Conservation (phyloP, 2,329 filamentous ascomycete species). For the Bertia moriformis region DNA sequence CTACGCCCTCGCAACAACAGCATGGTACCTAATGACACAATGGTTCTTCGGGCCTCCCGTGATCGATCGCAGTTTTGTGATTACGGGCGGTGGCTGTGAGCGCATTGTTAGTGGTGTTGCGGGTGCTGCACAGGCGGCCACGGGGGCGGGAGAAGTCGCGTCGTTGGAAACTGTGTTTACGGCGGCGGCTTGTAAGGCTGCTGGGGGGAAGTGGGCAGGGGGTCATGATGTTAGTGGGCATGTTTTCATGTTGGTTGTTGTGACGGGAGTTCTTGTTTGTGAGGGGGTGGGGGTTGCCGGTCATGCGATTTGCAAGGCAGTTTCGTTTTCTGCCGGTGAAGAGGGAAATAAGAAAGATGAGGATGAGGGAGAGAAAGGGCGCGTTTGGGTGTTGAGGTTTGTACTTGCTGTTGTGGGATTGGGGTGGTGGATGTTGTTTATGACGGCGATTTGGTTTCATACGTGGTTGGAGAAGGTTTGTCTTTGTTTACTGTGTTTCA, state of each 20-base stretch:
- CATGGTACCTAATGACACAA: constrained; percentile 48
- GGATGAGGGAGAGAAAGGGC: not conserved
- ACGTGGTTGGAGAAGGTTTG: constrained; percentile 54
- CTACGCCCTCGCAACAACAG: constrained; percentile 37
- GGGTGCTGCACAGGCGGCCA: constrained; percentile 2
- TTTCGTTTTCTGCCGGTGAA: not conserved
- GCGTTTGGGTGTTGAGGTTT: constrained; percentile 1
- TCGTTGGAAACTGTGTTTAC: constrained; percentile 28
- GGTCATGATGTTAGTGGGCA: constrained; percentile 57
- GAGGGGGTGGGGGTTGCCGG: constrained; percentile 4
- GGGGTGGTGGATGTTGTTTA: constrained; percentile 59
- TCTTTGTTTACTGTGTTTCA: not conserved
- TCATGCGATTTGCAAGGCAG: too few species aligned
- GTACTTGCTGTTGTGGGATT: constrained; percentile 29
- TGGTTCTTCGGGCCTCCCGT: constrained; percentile 56
- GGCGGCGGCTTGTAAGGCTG: constrained; percentile 44
- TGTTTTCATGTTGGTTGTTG: constrained; percentile 51
- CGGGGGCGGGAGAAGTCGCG: constrained; percentile 12
- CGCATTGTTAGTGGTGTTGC: constrained; percentile 16
- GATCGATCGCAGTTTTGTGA: constrained; percentile 46
- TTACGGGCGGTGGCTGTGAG: constrained; percentile 49
- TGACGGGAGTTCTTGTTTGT: constrained; percentile 43
- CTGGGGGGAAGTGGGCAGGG: constrained; percentile 47
- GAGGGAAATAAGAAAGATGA: not conserved
- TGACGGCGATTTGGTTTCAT: constrained; percentile 60